Evolutionary conservation across 2,329 filamentous ascomycete species (phyloP), one percentile per base, ranked within the genome.

Genomic region (Apiospora sp.): DNA sequence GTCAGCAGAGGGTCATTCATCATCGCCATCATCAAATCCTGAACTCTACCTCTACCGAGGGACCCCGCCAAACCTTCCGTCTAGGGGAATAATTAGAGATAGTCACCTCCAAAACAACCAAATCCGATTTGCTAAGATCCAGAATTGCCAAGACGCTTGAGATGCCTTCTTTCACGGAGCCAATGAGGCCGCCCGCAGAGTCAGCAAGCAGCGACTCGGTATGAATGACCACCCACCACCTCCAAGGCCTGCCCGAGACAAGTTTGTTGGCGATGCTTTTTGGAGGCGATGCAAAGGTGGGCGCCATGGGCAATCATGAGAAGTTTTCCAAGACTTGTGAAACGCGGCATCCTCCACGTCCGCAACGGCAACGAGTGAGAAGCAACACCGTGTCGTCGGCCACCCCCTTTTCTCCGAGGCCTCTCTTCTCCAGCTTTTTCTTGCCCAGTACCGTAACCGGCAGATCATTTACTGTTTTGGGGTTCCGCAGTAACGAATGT

Each of bases 11-110:
- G 34, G 58, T 41, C 54, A 37, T 37, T 37, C 54, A 37, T 37
- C 54, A 27, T 22, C 48, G 22, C 24, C n/a, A 24, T 24, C 22
- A 22, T 61, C 54, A 61, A 41, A 34, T 41, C 19, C 58, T 64
- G 58, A 64, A 58, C 54, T 37, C 34, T 64, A 41, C 30, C 54
- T 27, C 48, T 51, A 51, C 49, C 49, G 49, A 30, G 16, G 22
- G 58, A 64, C 58, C 58, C 58, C 34, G 58, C 58, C 58, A 64
- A 64, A 64, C 58, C 58, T 64, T 64, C 34, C 34, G 58, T 41
- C 58, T 64, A 37, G 27, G 30, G 58, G 30, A 24, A 58, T 41
- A 24, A 41, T 41, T 64, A 41, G 58, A 64, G 58, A 64, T 64
- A 22, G 58, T 22, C 58, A n/a, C n/a, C 58, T 16, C 30, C 30